phyloP scores from a whole-genome alignment of 169 alveolate species.

The Plasmodium gonderi region DNA sequence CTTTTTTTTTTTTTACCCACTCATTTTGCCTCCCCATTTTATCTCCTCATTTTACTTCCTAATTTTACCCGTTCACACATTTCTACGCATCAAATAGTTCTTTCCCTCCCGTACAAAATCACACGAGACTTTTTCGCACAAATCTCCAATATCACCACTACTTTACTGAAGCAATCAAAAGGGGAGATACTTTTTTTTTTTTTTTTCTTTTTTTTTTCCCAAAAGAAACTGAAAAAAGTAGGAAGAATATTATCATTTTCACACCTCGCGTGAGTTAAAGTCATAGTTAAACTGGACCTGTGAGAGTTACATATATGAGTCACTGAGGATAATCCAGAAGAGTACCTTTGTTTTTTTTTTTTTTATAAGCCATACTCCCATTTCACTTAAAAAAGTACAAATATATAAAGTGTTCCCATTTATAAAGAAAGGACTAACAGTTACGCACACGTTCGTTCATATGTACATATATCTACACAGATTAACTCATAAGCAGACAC shows the following conservation, averaged over 20 bases:
- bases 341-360: neutral
- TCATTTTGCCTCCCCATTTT: too few species aligned
- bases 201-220: neutral
- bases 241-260: neutral
- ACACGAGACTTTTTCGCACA: too few species aligned
- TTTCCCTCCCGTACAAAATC: too few species aligned
- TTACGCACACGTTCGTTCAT: neutral
- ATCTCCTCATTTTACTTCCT: too few species aligned
- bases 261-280: neutral
- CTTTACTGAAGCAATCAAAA: neutral
- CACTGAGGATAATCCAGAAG: neutral
- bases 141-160: neutral
- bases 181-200: too few species aligned
- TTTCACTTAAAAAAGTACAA: too few species aligned
- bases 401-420: too few species aligned
- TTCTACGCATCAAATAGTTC: too few species aligned
- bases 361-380: too few species aligned
- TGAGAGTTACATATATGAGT: neutral
- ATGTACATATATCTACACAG: neutral
- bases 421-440: too few species aligned
- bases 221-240: neutral
- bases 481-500: neutral
- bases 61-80: too few species aligned
- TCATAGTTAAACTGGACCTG: neutral
- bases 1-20: too few species aligned